Evolutionary conservation across 2,329 filamentous ascomycete species (phyloP).

Genomic region (Mollisiaceae sp.): DNA sequence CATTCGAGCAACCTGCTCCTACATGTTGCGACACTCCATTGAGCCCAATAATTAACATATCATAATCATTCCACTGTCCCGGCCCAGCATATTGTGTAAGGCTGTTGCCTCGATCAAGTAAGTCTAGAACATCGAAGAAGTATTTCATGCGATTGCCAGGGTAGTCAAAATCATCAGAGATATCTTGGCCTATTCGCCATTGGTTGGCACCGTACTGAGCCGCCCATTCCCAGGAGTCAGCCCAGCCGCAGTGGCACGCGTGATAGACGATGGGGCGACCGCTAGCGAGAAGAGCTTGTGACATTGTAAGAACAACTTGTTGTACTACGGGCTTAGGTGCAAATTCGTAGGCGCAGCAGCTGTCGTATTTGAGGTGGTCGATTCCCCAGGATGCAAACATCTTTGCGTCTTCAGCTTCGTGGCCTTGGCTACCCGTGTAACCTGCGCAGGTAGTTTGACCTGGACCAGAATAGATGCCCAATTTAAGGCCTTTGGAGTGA

Average conservation of each 20-base stretch:
- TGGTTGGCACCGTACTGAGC: slow-evolving; percentile 49
- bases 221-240: slow-evolving; percentile 50
- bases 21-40: slow-evolving; percentile 48
- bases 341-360: slow-evolving; percentile 57
- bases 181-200: slow-evolving; percentile 53
- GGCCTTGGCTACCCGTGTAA: slow-evolving; percentile 55
- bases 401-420: slow-evolving; percentile 62
- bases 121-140: slow-evolving; percentile 42
- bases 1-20: slow-evolving; percentile 34
- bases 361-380: slow-evolving; percentile 65
- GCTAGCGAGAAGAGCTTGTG: slow-evolving; percentile 51
- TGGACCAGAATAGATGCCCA: slow-evolving; percentile 67
- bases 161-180: slow-evolving; percentile 42
- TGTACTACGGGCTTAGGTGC: slow-evolving; percentile 43
- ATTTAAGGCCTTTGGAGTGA: slow-evolving; percentile 61
- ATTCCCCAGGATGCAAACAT: slow-evolving; percentile 63
- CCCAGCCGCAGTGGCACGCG: slow-evolving; percentile 56
- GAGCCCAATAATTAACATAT: slow-evolving; percentile 37
- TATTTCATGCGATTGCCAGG: slow-evolving; percentile 32
- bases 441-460: slow-evolving; percentile 43
- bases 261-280: slow-evolving; percentile 55
- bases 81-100: slow-evolving; percentile 51
- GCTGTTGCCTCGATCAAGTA: slow-evolving; percentile 55
- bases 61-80: slow-evolving; percentile 53
- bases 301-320: slow-evolving; percentile 48